These are phyloP conservation scores for Lasiodiplodia gonubiensis DNA, from an alignment of 2,329 filamentous ascomycete genomes.

Conservation along the genomic window DNA sequence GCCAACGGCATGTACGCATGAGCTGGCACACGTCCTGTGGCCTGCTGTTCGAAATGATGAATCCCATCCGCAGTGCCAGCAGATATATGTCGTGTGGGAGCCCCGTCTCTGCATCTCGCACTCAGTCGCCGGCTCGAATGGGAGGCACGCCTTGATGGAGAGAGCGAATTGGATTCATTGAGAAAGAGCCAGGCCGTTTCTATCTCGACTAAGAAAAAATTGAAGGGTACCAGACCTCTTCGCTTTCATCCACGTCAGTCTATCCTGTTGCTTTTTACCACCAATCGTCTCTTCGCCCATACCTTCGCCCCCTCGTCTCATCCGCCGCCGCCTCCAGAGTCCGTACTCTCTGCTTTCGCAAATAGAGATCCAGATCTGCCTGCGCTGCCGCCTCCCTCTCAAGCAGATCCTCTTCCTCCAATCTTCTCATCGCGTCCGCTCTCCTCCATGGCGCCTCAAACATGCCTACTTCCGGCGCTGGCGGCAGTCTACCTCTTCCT, in stretches of 20 bases:
- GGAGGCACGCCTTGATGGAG: neutral
- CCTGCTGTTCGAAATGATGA: neutral
- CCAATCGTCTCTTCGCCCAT: neutral
- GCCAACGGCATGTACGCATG: slow-evolving; percentile 13
- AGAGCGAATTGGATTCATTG: neutral
- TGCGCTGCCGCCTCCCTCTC: neutral
- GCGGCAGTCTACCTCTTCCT: neutral
- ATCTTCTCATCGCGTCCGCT: neutral
- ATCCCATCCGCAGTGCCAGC: neutral
- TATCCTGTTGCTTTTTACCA: neutral
- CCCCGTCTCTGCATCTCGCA: neutral
- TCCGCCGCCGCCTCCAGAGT: neutral
- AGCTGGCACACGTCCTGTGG: slow-evolving; percentile 23
- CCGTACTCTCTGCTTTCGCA: neutral
- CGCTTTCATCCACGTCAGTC: neutral
- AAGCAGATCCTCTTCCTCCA: neutral
- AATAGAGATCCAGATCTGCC: neutral
- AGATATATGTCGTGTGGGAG: slow-evolving; percentile 8
- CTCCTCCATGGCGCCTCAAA: neutral
- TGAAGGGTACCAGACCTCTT: neutral
- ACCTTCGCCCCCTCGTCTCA: neutral
- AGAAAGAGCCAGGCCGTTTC: neutral
- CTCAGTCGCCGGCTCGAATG: neutral
- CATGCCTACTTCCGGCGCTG: neutral
- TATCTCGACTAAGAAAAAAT: neutral